phyloP scores from a whole-genome alignment of 2,329 filamentous ascomycete genomes.

The Pseudogymnoascus destructans region DNA sequence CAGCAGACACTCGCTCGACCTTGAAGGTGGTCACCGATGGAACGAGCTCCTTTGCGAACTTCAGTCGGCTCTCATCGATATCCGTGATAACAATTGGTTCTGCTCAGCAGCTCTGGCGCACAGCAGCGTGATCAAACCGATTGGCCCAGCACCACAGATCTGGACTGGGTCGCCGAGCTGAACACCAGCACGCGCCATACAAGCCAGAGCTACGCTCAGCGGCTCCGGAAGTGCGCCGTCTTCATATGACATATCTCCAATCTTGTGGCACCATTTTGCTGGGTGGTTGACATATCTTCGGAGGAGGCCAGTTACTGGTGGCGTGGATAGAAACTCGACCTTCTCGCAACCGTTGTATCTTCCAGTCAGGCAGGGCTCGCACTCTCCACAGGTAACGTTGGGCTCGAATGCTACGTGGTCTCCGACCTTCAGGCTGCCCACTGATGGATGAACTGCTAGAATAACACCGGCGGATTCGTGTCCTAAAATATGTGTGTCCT shows the following conservation, averaged over 20 bases:
- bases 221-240: constrained; percentile 85
- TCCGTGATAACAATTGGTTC: constrained; percentile 89
- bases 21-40: constrained; percentile 71
- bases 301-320: constrained; percentile 74
- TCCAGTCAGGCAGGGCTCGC: constrained; percentile 82
- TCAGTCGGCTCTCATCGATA: constrained; percentile 73
- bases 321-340: constrained; percentile 80
- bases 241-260: constrained; percentile 83
- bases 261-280: constrained; percentile 91
- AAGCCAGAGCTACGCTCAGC: constrained; percentile 75
- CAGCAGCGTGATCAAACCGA: constrained; percentile 77
- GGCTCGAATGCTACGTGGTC: constrained; percentile 92
- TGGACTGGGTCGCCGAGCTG: constrained; percentile 75
- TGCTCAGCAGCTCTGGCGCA: constrained; percentile 74
- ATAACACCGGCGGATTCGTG: constrained; percentile 85
- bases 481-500: constrained; percentile 77
- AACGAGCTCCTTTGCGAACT: constrained; percentile 73
- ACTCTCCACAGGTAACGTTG: constrained; percentile 81
- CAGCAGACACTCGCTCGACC: constrained; percentile 52
- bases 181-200: constrained; percentile 70
- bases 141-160: constrained; percentile 86
- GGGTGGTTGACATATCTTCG: constrained; percentile 92
- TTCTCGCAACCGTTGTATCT: constrained; percentile 89
- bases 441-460: constrained; percentile 68
- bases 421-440: constrained; percentile 64